Percentiles rank a stretch among this genome's conserved stretches.
Conservation (phyloP, 1,284 basidiomycete genomes). For the Porodaedalea pini region DNA sequence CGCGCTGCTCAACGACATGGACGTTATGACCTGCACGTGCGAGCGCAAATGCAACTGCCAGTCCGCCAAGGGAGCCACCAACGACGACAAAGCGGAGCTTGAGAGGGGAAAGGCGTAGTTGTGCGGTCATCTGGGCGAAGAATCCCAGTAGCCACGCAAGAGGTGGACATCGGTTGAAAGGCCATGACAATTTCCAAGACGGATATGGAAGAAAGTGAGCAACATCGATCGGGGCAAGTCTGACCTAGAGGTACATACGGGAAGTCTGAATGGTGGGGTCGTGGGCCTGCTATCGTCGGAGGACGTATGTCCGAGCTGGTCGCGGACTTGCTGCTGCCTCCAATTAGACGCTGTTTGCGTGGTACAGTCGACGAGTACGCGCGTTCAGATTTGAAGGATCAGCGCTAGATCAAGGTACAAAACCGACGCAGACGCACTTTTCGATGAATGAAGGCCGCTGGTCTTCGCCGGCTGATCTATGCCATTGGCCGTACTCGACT, state of each 20-base stretch:
- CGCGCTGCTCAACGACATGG: conserved; percentile 45
- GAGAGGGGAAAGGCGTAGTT: conserved; percentile 11
- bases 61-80: conserved; percentile 34
- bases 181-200: no score
- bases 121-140: conserved; percentile 9
- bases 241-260: conserved; percentile 7
- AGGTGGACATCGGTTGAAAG: no score
- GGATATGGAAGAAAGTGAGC: no score
- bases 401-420: neutral
- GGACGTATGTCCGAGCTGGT: conserved; percentile 18
- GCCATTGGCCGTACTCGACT: neutral
- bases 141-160: neutral
- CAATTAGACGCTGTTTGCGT: conserved; percentile 17
- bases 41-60: conserved; percentile 49
- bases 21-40: conserved; percentile 49
- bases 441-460: neutral
- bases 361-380: no score
- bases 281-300: conserved; percentile 12
- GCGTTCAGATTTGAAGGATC: neutral
- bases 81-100: conserved; percentile 26
- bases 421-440: neutral
- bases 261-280: conserved; percentile 14
- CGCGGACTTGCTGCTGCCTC: conserved; percentile 20
- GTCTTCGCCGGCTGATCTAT: neutral
- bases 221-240: neutral